These are phyloP conservation scores for Arachnomyces sp. DNA, from an alignment of 2,329 filamentous ascomycete genomes.

Conservation along the genomic window DNA sequence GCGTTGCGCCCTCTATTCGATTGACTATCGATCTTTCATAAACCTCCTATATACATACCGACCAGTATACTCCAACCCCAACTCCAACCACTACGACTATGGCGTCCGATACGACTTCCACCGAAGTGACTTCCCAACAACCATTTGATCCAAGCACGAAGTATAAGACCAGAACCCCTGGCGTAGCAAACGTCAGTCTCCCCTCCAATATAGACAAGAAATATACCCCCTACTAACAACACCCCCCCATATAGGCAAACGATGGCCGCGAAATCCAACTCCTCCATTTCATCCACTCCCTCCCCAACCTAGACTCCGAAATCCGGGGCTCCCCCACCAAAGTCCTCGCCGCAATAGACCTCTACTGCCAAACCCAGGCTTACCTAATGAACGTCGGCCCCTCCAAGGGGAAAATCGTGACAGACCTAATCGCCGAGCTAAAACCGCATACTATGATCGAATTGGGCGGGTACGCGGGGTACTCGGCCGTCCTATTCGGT, in stretches of 20 bases:
- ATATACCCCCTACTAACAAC: no score
- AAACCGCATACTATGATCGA: constrained; percentile 67
- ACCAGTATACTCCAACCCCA: no score
- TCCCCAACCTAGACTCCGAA: constrained; percentile 52
- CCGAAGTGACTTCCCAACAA: no score
- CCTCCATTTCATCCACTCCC: constrained; percentile 58
- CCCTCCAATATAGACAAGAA: no score
- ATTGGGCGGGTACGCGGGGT: constrained; percentile 72
- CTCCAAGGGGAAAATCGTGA: constrained; percentile 64
- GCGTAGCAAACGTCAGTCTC: no score
- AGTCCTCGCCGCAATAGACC: constrained; percentile 62
- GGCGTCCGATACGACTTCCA: no score
- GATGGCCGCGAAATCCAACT: constrained; percentile 69
- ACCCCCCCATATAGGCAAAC: constrained; percentile 40
- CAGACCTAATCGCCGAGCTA: constrained; percentile 56
- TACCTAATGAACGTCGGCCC: constrained; percentile 75
- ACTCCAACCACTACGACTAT: no score
- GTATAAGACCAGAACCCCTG: no score
- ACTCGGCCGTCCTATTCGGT: constrained; percentile 70
- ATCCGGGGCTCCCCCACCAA: constrained; percentile 56
- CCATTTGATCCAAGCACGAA: no score
- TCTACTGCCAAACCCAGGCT: constrained; percentile 56
- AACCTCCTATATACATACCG: no score
- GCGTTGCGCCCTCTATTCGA: no score
- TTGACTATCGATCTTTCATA: no score